A percentile compares a stretch with the other conserved stretches of the same genome.
These are phyloP conservation scores for Candida tallmaniae DNA, from an alignment of 805 yeast species.

Conservation along the genomic window DNA sequence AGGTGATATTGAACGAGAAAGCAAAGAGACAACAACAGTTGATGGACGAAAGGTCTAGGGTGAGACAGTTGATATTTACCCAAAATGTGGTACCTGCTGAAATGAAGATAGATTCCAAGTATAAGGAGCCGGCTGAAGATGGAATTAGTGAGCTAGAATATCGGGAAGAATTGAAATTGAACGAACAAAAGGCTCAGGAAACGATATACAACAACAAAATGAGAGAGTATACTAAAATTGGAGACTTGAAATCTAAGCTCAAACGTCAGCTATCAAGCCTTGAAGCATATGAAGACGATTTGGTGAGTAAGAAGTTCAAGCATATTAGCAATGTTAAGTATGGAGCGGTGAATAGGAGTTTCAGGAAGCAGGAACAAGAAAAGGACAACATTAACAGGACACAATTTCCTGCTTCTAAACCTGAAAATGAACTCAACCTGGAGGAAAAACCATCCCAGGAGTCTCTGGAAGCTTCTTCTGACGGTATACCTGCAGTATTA, in stretches of 20 bases:
- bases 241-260: constrained; percentile 16
- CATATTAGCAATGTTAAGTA: constrained; percentile 25
- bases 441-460: too few relatives aligned
- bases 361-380: constrained; percentile 36
- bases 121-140: constrained; percentile 8
- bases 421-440: background rate
- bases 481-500: background rate
- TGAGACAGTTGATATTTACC: constrained; percentile 38
- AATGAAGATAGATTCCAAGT: constrained; percentile 3
- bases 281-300: constrained; percentile 29
- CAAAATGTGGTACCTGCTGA: constrained; percentile 13
- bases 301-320: constrained; percentile 34
- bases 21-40: constrained; percentile 47
- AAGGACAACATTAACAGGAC: constrained; percentile 22
- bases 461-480: too few relatives aligned
- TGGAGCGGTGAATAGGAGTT: constrained; percentile 14
- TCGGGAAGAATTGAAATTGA: constrained; percentile 13
- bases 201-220: constrained; percentile 14
- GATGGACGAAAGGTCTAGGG: constrained; percentile 44
- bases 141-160: constrained; percentile 30
- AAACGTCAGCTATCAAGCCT: constrained; percentile 18
- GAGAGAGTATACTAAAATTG: constrained; percentile 13
- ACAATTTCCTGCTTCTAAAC: background rate
- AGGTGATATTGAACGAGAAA: constrained; percentile 49
- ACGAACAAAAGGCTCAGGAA: constrained; percentile 22